These are phyloP conservation scores for Leccinum subgranulosum DNA, from an alignment of 768 basidiomycete species.

Conservation along the genomic window DNA sequence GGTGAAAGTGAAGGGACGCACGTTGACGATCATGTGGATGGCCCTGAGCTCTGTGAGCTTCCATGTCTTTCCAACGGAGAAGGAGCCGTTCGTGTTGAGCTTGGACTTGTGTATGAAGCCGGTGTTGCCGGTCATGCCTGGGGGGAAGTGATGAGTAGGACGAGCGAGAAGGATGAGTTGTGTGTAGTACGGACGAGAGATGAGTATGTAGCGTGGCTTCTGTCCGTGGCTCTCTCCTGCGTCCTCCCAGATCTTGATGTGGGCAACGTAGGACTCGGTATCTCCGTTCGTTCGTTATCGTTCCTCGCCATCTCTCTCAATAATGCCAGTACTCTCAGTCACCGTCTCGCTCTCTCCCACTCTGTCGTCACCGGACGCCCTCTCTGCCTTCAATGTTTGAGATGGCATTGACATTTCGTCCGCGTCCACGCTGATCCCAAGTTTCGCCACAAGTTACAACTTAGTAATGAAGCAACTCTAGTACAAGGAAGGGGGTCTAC, in stretches of 20 bases:
- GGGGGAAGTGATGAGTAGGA: constrained; percentile 1
- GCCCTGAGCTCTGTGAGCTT: constrained; percentile 74
- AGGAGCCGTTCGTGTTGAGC: constrained; percentile 88
- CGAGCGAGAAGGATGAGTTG: not conserved
- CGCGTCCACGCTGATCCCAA: constrained; percentile 5
- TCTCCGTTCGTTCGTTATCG: constrained; percentile 2
- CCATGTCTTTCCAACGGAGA: constrained; percentile 99
- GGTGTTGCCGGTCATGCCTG: constrained; percentile 58
- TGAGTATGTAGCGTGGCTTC: constrained; percentile 88
- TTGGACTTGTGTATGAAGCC: constrained; percentile 95
- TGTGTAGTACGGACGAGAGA: constrained; percentile 75
- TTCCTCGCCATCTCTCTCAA: constrained; percentile 8
- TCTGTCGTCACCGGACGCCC: constrained; percentile 30
- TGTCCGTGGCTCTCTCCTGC: constrained; percentile 63
- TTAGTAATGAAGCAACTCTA: constrained; percentile 83
- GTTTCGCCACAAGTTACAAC: constrained; percentile 66
- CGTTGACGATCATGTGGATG: constrained; percentile 54
- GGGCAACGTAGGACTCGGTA: constrained; percentile 75
- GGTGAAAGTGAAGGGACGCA: no score
- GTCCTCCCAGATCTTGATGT: constrained; percentile 95
- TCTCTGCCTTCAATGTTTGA: constrained; percentile 40
- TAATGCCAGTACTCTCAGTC: constrained; percentile 21
- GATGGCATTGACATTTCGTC: not conserved
- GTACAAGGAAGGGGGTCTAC: constrained; percentile 92
- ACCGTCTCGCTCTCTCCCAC: constrained; percentile 24